phyloP scores from a whole-genome alignment of 768 basidiomycete genomes.

The Mycena alexandri region DNA sequence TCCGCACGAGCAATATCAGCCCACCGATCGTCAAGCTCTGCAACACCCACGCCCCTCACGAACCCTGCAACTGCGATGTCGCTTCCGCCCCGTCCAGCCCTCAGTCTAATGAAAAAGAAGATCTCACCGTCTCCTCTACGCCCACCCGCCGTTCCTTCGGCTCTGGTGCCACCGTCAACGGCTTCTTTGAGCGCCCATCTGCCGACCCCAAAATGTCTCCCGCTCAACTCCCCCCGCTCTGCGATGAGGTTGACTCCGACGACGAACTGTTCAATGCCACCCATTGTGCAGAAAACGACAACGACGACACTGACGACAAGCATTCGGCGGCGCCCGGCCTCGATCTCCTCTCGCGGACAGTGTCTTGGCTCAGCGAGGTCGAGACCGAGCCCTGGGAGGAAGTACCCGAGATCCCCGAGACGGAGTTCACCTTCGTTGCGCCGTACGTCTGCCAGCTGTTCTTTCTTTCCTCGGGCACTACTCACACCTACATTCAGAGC shows the following conservation, averaged over 20 bases:
- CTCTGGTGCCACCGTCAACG: slow-evolving; percentile 5
- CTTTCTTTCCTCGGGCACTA: too few relatives aligned
- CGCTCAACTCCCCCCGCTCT: slow-evolving; percentile 19
- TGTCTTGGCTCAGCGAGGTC: not conserved
- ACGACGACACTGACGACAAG: not conserved
- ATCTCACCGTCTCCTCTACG: not conserved
- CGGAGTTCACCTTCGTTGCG: not conserved
- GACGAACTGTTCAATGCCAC: slow-evolving; percentile 16
- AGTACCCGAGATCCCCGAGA: not conserved
- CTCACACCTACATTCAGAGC: not conserved
- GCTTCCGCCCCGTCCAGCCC: not conserved
- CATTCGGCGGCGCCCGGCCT: not conserved
- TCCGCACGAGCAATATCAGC: not conserved
- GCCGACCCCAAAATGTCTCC: slow-evolving; percentile 20
- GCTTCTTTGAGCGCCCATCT: slow-evolving; percentile 11
- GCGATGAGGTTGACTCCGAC: slow-evolving; percentile 21
- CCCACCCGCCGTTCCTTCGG: not conserved
- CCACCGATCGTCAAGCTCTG: not conserved
- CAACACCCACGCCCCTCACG: not conserved
- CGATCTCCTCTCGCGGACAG: not conserved
- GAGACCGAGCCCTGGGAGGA: not conserved
- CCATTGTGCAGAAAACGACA: too few relatives aligned
- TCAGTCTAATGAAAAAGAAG: not conserved
- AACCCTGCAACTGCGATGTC: not conserved
- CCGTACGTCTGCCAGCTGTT: not conserved